phyloP scores from a whole-genome alignment of 2,329 filamentous ascomycete species.

The Aspergillus quadricinctus region DNA sequence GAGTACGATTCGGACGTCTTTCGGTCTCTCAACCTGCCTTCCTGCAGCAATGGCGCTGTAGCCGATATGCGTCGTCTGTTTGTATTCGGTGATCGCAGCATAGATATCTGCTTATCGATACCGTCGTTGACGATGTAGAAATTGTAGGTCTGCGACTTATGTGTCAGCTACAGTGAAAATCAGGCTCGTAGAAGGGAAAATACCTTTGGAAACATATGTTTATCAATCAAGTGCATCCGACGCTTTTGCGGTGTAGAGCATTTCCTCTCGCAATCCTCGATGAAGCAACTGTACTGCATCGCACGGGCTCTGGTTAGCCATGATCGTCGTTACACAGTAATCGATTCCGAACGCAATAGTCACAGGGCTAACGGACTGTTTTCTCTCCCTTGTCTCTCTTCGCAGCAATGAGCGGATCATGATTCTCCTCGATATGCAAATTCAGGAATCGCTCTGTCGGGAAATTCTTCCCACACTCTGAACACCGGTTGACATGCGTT shows the following conservation, averaged over 20 bases:
- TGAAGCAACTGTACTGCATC: constrained; percentile 79
- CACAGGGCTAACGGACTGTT: constrained; percentile 56
- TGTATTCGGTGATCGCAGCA: constrained; percentile 53
- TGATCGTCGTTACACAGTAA: background rate
- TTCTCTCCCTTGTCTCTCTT: constrained; percentile 77
- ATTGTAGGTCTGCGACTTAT: constrained; percentile 62
- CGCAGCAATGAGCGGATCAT: constrained; percentile 73
- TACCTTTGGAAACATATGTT: constrained; percentile 79
- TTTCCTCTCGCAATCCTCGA: constrained; percentile 79
- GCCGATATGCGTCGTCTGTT: constrained; percentile 33
- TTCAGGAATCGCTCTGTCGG: constrained; percentile 75
- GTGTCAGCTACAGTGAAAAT: background rate
- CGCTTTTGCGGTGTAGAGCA: constrained; percentile 82
- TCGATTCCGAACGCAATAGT: background rate
- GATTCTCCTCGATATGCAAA: constrained; percentile 85
- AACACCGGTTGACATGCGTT: constrained; percentile 76
- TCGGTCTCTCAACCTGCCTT: constrained; percentile 30
- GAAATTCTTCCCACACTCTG: constrained; percentile 81
- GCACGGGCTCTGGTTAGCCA: background rate
- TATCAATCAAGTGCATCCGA: constrained; percentile 84
- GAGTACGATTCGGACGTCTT: constrained; percentile 24
- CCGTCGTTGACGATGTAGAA: constrained; percentile 83
- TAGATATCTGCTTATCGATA: constrained; percentile 77
- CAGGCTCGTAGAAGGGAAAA: background rate
- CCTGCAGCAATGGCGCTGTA: constrained; percentile 26